Percentiles rank a stretch among this genome's conserved stretches.
Evolutionary conservation across 345 rosid genomes (phyloP).

Genomic region (Linum lewisii): DNA sequence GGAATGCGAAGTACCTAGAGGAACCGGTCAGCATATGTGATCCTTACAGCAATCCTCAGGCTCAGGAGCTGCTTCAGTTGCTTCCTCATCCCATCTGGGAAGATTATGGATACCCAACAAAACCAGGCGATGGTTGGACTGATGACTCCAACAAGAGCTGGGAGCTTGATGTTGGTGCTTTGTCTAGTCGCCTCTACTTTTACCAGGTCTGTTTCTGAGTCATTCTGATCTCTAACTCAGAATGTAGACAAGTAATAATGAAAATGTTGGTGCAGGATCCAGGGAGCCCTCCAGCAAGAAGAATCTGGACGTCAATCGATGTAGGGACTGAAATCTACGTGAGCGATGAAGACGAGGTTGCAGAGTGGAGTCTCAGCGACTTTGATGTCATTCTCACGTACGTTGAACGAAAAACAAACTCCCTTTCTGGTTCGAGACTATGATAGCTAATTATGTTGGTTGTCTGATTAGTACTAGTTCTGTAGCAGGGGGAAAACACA

Average conservation of each 20-base stretch:
- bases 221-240: too few relatives aligned
- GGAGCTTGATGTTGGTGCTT: slow-evolving; percentile 23
- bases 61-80: slow-evolving; percentile 26
- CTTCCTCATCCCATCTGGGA: slow-evolving; percentile 29
- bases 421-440: background rate
- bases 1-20: slow-evolving; percentile 19
- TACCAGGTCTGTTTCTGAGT: slow-evolving; percentile 18
- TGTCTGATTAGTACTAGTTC: background rate
- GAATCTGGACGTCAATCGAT: slow-evolving; percentile 25
- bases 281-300: slow-evolving; percentile 20
- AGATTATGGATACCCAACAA: slow-evolving; percentile 24
- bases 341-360: slow-evolving; percentile 18
- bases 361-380: slow-evolving; percentile 22
- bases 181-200: slow-evolving; percentile 24
- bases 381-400: slow-evolving; percentile 22
- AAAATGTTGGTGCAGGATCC: slow-evolving; percentile 34
- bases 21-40: slow-evolving; percentile 21
- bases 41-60: slow-evolving; percentile 29
- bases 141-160: slow-evolving; percentile 25
- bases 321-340: slow-evolving; percentile 25
- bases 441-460: background rate
- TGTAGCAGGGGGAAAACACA: background rate
- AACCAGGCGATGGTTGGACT: slow-evolving; percentile 24
- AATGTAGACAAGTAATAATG: too few relatives aligned
- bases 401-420: background rate